A percentile compares a stretch with the other conserved stretches of the same genome.
phyloP scores from a whole-genome alignment of 805 yeast genomes.

The Candida arabinofermentans region DNA sequence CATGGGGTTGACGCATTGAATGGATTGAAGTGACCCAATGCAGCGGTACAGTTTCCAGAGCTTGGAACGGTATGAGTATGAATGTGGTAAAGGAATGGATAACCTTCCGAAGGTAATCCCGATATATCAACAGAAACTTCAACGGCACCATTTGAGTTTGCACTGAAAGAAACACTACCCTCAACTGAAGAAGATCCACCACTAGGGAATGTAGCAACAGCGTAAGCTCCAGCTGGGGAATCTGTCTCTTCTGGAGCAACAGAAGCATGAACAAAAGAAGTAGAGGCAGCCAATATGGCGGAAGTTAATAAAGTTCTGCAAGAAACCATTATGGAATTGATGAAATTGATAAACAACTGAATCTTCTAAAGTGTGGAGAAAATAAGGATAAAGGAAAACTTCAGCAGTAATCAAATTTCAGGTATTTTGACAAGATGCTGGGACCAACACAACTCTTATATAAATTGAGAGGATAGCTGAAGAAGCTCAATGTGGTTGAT shows the following conservation, averaged over 20 bases:
- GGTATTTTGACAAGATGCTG: no score
- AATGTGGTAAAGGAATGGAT: slow-evolving; percentile 44
- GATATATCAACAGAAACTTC: slow-evolving; percentile 42
- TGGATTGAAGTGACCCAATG: slow-evolving; percentile 42
- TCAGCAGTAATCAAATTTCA: no score
- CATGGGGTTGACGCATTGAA: slow-evolving; percentile 37
- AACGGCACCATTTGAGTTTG: slow-evolving; percentile 18
- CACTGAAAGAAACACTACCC: slow-evolving; percentile 6
- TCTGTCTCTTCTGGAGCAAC: slow-evolving; percentile 5
- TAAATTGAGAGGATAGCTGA: no score
- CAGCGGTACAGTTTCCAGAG: slow-evolving; percentile 37
- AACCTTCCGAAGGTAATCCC: slow-evolving; percentile 39
- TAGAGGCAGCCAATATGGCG: neutral
- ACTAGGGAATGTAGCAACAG: slow-evolving; percentile 48
- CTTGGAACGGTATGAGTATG: slow-evolving; percentile 36
- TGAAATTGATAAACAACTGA: no score
- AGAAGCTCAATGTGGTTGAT: no score
- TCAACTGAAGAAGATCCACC: slow-evolving; percentile 21
- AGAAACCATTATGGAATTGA: slow-evolving; percentile 1
- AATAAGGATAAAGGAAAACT: no score
- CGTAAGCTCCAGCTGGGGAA: slow-evolving; percentile 32
- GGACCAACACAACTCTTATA: no score
- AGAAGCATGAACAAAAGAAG: neutral
- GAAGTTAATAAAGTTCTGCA: neutral
- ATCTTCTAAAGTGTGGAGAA: no score